Conservation (phyloP, 2,329 filamentous ascomycete genomes). For the Aspergillus ochraceoroseus region DNA sequence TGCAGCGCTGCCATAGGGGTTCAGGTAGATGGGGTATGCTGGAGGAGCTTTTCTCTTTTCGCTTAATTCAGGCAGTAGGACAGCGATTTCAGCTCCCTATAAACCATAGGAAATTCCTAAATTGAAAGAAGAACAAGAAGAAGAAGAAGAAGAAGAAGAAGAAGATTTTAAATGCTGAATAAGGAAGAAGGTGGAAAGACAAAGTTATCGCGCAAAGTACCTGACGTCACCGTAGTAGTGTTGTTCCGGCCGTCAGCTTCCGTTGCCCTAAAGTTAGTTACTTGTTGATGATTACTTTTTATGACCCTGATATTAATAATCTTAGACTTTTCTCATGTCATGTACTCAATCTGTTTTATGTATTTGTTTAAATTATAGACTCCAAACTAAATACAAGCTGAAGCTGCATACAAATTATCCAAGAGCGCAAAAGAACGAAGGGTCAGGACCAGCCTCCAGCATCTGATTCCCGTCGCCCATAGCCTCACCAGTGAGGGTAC, state of each 20-base stretch:
- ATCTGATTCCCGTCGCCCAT: slow-evolving; percentile 46
- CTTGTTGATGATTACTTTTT: no score
- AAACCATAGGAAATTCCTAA: no score
- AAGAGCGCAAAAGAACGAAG: slow-evolving; percentile 23
- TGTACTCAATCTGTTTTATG: slow-evolving; percentile 4
- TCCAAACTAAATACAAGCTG: slow-evolving; percentile 25
- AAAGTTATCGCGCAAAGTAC: background rate
- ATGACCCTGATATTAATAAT: no score
- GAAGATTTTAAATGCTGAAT: no score
- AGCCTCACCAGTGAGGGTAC: slow-evolving; percentile 29
- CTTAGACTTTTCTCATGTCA: no score
- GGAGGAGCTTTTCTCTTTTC: background rate
- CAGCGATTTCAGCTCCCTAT: no score
- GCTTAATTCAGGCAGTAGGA: no score
- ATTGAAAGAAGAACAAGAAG: no score
- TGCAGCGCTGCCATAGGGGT: slow-evolving; percentile 54
- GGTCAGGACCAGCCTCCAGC: slow-evolving; percentile 43
- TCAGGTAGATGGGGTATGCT: background rate
- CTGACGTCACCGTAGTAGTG: slow-evolving; percentile 4
- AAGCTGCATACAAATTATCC: slow-evolving; percentile 18
- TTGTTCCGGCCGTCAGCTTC: no score
- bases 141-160: no score
- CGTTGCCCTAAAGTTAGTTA: no score
- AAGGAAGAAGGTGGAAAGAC: no score
- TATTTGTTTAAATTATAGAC: slow-evolving; percentile 21